phyloP scores from a whole-genome alignment of 2,329 filamentous ascomycete species.

The Fusarium proliferatum region DNA sequence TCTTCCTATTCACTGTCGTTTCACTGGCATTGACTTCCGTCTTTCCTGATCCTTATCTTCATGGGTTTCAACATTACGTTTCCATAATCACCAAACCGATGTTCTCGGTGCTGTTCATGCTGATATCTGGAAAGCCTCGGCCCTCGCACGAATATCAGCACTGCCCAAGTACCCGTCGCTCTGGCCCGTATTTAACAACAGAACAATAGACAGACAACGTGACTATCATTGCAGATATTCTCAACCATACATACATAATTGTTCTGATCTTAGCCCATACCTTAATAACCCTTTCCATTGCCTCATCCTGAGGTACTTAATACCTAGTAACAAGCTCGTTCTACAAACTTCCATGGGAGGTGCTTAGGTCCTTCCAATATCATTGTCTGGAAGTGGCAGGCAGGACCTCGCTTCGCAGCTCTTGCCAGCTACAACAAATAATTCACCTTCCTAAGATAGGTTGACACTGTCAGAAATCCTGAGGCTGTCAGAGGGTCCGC shows the following conservation, averaged over 20 bases:
- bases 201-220: too few relatives aligned
- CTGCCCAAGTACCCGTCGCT: background rate
- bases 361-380: background rate
- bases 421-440: constrained; percentile 13
- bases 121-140: background rate
- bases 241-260: background rate
- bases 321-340: background rate
- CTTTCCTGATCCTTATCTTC: background rate
- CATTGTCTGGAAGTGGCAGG: background rate
- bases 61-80: background rate
- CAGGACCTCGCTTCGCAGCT: background rate
- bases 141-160: background rate
- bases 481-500: background rate
- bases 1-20: background rate
- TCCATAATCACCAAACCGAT: background rate
- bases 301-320: background rate
- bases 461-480: background rate
- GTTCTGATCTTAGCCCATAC: background rate
- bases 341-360: background rate
- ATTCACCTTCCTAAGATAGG: background rate
- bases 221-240: background rate
- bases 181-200: background rate
- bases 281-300: background rate
- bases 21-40: too few relatives aligned
- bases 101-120: background rate